Conservation (phyloP, 179 eudicot genomes). For the Pouteria campechiana region DNA sequence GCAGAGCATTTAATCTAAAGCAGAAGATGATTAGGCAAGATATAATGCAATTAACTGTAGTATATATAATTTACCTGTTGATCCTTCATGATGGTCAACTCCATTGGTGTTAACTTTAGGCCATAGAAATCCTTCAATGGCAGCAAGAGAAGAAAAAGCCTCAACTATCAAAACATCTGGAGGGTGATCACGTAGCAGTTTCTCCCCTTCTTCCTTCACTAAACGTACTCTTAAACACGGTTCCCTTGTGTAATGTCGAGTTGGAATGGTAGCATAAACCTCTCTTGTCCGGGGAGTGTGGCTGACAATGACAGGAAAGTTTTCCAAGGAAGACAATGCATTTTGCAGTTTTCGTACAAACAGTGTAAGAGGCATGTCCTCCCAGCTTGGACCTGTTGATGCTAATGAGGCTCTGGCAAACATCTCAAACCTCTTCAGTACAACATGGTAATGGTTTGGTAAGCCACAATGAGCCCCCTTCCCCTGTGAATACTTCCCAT, state of each 20-base stretch:
- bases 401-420: constrained; percentile 53
- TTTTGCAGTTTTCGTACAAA: constrained; percentile 52
- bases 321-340: constrained; percentile 74
- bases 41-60: too few species aligned
- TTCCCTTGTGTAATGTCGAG: constrained; percentile 31
- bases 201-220: constrained; percentile 55
- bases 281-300: constrained; percentile 28
- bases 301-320: constrained; percentile 49
- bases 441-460: constrained; percentile 8
- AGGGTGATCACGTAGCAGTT: constrained; percentile 37
- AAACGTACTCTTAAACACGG: constrained; percentile 68
- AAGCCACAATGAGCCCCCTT: constrained; percentile 9
- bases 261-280: constrained; percentile 64
- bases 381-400: constrained; percentile 21
- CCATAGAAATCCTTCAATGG: constrained; percentile 55
- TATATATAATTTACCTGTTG: too few species aligned
- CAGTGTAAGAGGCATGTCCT: constrained; percentile 24
- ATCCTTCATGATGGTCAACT: constrained; percentile 7
- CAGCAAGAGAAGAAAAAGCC: constrained; percentile 63
- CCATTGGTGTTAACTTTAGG: constrained; percentile 33
- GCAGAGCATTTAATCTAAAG: too few species aligned
- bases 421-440: constrained; percentile 52
- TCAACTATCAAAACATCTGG: constrained; percentile 60
- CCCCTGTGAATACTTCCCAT: constrained; percentile 24
- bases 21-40: too few species aligned